Conservation (phyloP, 2,329 filamentous ascomycete genomes). For the Pyrenophora tritici-repentis region DNA sequence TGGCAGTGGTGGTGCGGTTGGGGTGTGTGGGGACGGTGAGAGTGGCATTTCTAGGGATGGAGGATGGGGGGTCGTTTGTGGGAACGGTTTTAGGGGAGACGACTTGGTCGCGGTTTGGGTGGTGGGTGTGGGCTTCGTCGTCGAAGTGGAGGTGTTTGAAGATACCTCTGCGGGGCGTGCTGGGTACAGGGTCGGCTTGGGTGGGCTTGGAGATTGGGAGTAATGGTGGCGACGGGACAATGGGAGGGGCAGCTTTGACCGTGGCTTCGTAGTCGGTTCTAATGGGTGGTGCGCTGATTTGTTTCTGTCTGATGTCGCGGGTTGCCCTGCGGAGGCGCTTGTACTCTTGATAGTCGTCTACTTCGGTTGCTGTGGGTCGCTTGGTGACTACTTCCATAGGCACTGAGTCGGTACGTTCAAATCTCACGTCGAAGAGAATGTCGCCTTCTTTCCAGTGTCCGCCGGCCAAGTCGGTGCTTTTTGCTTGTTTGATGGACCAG, state of each 20-base stretch:
- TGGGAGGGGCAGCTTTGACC: constrained; percentile 20
- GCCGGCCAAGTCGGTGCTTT: constrained; percentile 14
- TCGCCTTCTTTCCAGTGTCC: constrained; percentile 30
- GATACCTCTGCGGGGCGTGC: constrained; percentile 4
- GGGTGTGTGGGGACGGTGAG: neutral
- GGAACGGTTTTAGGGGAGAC: constrained; percentile 18
- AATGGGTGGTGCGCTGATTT: neutral
- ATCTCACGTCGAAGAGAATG: constrained; percentile 47
- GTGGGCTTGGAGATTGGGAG: neutral
- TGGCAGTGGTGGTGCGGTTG: neutral
- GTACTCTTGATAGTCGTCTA: constrained; percentile 56
- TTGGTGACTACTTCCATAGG: constrained; percentile 47
- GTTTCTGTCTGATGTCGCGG: constrained; percentile 20
- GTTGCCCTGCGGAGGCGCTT: constrained; percentile 47
- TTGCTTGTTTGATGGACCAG: constrained; percentile 48
- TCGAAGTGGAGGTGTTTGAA: constrained; percentile 19
- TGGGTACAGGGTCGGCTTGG: neutral
- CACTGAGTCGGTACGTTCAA: constrained; percentile 43
- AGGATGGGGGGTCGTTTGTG: constrained; percentile 6
- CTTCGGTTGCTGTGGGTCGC: constrained; percentile 50
- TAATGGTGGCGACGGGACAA: constrained; percentile 10
- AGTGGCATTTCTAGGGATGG: neutral
- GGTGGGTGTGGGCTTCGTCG: constrained; percentile 3
- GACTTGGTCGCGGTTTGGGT: neutral
- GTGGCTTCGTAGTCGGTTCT: neutral